Evolutionary conservation across 1,284 basidiomycete species (phyloP).

Genomic region (Fomes fomentarius): DNA sequence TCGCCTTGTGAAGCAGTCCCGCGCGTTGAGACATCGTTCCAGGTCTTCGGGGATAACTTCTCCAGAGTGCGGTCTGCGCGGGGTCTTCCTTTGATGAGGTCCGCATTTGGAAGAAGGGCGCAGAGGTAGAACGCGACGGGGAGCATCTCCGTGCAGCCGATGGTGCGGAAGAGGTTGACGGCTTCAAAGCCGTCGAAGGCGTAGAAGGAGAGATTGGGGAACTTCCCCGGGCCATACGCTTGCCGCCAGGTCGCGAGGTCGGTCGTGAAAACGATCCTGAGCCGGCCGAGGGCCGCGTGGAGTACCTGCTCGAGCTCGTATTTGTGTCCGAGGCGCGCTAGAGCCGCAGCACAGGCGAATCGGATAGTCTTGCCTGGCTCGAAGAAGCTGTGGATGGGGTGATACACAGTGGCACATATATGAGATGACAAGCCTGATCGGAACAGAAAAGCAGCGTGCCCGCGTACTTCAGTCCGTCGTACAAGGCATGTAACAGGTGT

Average conservation of each 20-base stretch:
- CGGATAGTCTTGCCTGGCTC: too few relatives aligned
- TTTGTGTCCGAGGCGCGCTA: slow-evolving; percentile 13
- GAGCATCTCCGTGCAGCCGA: neutral
- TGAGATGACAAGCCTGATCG: too few relatives aligned
- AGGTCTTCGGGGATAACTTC: neutral
- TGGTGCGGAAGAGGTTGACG: slow-evolving; percentile 3
- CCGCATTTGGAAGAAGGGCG: neutral
- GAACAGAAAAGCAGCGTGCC: too few relatives aligned
- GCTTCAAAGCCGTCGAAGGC: too few relatives aligned
- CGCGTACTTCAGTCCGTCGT: slow-evolving; percentile 2
- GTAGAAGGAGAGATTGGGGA: neutral
- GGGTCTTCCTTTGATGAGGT: neutral
- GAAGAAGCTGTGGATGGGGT: neutral
- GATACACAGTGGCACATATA: neutral
- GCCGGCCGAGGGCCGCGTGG: neutral
- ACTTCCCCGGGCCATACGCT: neutral
- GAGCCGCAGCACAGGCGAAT: neutral
- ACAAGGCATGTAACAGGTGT: slow-evolving; percentile 8
- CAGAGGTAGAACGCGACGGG: slow-evolving; percentile 2
- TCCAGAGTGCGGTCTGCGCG: slow-evolving; percentile 2
- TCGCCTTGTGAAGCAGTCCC: neutral
- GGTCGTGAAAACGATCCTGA: neutral
- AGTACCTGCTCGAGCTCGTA: slow-evolving; percentile 8
- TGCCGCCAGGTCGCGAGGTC: neutral
- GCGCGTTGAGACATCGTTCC: neutral